A percentile compares a stretch with the other conserved stretches of the same genome.
These are phyloP conservation scores for Boletus rex-veris DNA, from an alignment of 768 basidiomycete species.

Conservation along the genomic window DNA sequence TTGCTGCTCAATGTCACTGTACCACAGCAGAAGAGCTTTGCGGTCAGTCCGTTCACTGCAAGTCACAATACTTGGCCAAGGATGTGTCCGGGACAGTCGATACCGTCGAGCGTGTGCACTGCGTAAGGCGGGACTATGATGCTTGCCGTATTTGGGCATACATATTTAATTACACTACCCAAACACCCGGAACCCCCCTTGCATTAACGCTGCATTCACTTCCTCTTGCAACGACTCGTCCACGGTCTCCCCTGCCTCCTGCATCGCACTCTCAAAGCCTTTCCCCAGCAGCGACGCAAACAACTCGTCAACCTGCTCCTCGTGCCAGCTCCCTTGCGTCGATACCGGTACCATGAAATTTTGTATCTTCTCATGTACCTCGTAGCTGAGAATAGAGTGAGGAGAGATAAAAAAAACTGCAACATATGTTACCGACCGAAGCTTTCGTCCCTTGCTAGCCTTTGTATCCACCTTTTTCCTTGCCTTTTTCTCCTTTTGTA, in stretches of 20 bases:
- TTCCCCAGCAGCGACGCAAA: slow-evolving; percentile 85
- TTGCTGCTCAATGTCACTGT: slow-evolving; percentile 1
- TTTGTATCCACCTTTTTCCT: slow-evolving; percentile 93
- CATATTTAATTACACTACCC: slow-evolving; percentile 36
- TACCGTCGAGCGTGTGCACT: background rate
- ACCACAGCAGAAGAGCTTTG: background rate
- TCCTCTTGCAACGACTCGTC: slow-evolving; percentile 29
- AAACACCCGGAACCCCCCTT: slow-evolving; percentile 56
- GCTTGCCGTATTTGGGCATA: slow-evolving; percentile 27
- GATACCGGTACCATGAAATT: slow-evolving; percentile 95
- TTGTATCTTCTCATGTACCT: slow-evolving; percentile 93
- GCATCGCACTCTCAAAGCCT: slow-evolving; percentile 48
- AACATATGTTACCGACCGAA: slow-evolving; percentile 52
- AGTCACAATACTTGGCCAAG: background rate
- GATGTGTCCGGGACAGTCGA: background rate
- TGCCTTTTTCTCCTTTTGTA: slow-evolving; percentile 66
- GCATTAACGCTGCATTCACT: slow-evolving; percentile 30
- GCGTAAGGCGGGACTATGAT: background rate
- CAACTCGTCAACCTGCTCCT: slow-evolving; percentile 93
- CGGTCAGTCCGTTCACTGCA: background rate
- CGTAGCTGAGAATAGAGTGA: slow-evolving; percentile 55
- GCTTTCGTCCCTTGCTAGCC: slow-evolving; percentile 91
- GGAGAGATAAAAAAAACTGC: slow-evolving; percentile 1
- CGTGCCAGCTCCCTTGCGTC: slow-evolving; percentile 73
- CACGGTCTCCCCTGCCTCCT: slow-evolving; percentile 27